phyloP scores from a whole-genome alignment of 1,139 yeast species.

The Nadsonia commutata region DNA sequence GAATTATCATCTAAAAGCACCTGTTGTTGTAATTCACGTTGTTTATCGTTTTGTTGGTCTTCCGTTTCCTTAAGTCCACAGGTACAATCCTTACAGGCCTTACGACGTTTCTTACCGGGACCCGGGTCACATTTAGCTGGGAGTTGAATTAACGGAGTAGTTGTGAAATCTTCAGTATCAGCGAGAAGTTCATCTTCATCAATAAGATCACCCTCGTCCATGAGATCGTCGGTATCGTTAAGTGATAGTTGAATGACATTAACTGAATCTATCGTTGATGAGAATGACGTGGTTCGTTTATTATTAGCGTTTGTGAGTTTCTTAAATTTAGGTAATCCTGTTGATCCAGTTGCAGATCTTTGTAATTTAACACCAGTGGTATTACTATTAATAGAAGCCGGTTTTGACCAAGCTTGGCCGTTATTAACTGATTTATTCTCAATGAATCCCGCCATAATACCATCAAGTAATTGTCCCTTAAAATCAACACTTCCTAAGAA shows the following conservation, averaged over 20 bases:
- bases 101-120: constrained; percentile 38
- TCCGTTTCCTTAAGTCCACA: constrained; percentile 81
- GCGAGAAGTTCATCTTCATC: constrained; percentile 35
- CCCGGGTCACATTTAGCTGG: constrained; percentile 29
- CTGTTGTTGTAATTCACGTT: constrained; percentile 14
- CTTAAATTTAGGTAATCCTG: not conserved
- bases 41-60: constrained; percentile 24
- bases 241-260: constrained; percentile 24
- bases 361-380: constrained; percentile 3
- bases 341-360: not conserved
- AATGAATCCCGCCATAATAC: constrained; percentile 49
- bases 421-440: constrained; percentile 22
- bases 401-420: constrained; percentile 28
- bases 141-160: constrained; percentile 23
- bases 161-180: constrained; percentile 23
- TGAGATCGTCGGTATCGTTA: constrained; percentile 32
- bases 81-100: constrained; percentile 88
- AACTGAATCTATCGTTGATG: constrained; percentile 19
- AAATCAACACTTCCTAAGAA: constrained; percentile 37
- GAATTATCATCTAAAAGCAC: constrained; percentile 7
- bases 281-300: constrained; percentile 5
- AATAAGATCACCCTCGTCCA: constrained; percentile 30
- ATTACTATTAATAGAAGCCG: constrained; percentile 22
- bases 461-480: constrained; percentile 33
- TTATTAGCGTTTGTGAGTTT: constrained; percentile 5